A percentile compares a stretch with the other conserved stretches of the same genome.
Evolutionary conservation across 495 filamentous ascomycete genomes (phyloP).

Genomic region (Podospora pseudopauciseta): DNA sequence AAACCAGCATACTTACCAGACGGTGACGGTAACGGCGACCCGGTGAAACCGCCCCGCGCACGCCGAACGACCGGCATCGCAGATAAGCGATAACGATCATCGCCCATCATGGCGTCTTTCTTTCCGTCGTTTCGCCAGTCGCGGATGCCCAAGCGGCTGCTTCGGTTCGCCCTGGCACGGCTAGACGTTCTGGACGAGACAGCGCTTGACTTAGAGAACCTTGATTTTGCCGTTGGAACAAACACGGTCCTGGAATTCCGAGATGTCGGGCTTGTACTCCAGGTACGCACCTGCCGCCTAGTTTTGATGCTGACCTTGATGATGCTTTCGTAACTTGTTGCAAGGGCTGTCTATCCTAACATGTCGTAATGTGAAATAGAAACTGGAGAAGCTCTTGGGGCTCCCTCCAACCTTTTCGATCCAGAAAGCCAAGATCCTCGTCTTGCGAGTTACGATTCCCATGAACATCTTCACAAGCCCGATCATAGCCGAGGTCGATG

Average conservation of each 20-base stretch:
- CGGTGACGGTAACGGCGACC: neutral
- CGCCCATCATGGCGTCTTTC: constrained; percentile 49
- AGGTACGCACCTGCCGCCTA: constrained; percentile 47
- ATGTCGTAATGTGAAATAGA: constrained; percentile 45
- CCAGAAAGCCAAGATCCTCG: constrained; percentile 62
- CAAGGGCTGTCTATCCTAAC: constrained; percentile 1
- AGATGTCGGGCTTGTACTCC: constrained; percentile 71
- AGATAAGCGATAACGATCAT: constrained; percentile 11
- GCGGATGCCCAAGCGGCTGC: constrained; percentile 74
- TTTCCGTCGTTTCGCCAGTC: constrained; percentile 62
- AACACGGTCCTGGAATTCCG: constrained; percentile 73
- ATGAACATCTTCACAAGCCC: constrained; percentile 76
- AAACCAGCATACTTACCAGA: neutral
- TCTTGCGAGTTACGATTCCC: constrained; percentile 73
- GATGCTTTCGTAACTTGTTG: neutral
- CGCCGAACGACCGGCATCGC: constrained; percentile 3
- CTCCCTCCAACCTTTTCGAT: constrained; percentile 67
- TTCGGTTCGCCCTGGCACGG: constrained; percentile 75
- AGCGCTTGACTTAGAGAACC: constrained; percentile 70
- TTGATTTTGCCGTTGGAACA: constrained; percentile 74
- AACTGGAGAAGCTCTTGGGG: constrained; percentile 66
- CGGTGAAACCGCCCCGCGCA: neutral
- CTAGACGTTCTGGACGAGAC: constrained; percentile 79
- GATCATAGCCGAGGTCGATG: constrained; percentile 72
- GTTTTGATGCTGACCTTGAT: neutral